A percentile compares a stretch with the other conserved stretches of the same genome.
Evolutionary conservation across 768 basidiomycete genomes (phyloP).

Genomic region (Agrocybe chaxingu): DNA sequence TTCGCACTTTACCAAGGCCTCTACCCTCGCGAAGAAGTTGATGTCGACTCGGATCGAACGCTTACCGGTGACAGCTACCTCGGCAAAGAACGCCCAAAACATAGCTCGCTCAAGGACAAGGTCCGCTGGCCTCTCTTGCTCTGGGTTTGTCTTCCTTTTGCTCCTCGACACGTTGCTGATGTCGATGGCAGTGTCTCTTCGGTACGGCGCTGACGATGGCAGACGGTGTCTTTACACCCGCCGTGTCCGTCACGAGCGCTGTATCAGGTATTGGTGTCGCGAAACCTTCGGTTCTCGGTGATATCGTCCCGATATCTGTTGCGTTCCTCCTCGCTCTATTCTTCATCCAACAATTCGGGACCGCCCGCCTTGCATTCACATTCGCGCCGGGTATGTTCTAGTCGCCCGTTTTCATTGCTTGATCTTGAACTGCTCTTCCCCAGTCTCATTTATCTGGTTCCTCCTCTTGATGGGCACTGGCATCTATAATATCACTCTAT

Average conservation of each 20-base stretch:
- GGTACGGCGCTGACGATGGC: slow-evolving; percentile 65
- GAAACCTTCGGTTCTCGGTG: slow-evolving; percentile 39
- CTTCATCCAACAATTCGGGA: slow-evolving; percentile 58
- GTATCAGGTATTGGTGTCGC: slow-evolving; percentile 68
- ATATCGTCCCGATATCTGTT: slow-evolving; percentile 59
- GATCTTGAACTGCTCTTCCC: not conserved
- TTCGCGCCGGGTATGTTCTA: slow-evolving; percentile 50
- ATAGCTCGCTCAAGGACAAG: slow-evolving; percentile 23
- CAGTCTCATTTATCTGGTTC: slow-evolving; percentile 59
- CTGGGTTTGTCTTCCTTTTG: slow-evolving; percentile 39
- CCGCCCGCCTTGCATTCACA: slow-evolving; percentile 41
- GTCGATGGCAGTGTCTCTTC: slow-evolving; percentile 44
- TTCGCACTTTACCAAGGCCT: slow-evolving; percentile 65
- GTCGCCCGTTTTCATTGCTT: not conserved
- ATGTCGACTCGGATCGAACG: slow-evolving; percentile 48
- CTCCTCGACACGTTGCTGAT: not conserved
- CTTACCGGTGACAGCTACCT: slow-evolving; percentile 45
- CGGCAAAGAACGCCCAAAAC: slow-evolving; percentile 10
- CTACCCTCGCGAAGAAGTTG: slow-evolving; percentile 45
- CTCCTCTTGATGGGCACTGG: slow-evolving; percentile 48
- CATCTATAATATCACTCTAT: slow-evolving; percentile 51
- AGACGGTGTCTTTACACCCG: slow-evolving; percentile 67
- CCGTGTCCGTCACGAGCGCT: slow-evolving; percentile 66
- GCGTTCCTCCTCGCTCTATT: slow-evolving; percentile 58
- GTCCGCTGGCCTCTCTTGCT: slow-evolving; percentile 49